Base-by-base conservation (phyloP, 495 filamentous ascomycete genomes). In the Lasiosphaeriaceae sp. region DNA sequence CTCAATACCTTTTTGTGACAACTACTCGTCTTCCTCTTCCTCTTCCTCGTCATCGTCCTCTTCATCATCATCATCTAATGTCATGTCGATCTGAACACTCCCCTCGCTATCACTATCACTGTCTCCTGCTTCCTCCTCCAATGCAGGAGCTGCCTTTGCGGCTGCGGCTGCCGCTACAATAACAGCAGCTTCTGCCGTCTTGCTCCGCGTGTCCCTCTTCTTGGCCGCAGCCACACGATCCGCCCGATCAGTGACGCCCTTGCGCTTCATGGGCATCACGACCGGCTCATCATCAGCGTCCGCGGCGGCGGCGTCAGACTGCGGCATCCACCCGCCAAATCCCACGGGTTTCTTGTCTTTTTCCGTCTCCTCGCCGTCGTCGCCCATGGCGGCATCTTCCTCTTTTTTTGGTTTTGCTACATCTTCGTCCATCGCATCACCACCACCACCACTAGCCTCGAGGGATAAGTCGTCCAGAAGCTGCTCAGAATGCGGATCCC, bases 121-220 rank as follows among this genome's bases (percentile, higher is more conserved):
- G 22, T 62, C 59, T 16, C 50, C 54, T 19, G 59, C 62, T 1
- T 57, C 61, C 1, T 57, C 57, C 37, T 55, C 47, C 24, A 26
- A 11, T 37, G 47, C 26, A 20, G 16, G 19, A 11, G 31, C 6
- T 2, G 50, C 44, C 47, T 50, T 46, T 11, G 49, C 20, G 9
- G 20, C 37, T 37, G 39, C 34, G 57, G 46, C 17, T 49, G 73
- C n/a, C n/a, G n/a, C n/a, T n/a, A n/a, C n/a, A n/a, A n/a, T n/a
- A n/a, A n/a, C n/a, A n/a, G n/a, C n/a, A n/a, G 50, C 31, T 41
- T 21, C 22, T 5, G 34, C 60, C 5, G 84, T 83, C 83, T 87
- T 83, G 45, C 84, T 77, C 0, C 19, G 19, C 39, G 20, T 60
- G 11, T 22, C 21, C 22, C 21, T 45, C 26, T 20, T 55, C 9